Percentiles rank a stretch among this genome's conserved stretches.
These are phyloP conservation scores for Beauveria pseudobassiana DNA, from an alignment of 2,329 filamentous ascomycete genomes.

Conservation along the genomic window DNA sequence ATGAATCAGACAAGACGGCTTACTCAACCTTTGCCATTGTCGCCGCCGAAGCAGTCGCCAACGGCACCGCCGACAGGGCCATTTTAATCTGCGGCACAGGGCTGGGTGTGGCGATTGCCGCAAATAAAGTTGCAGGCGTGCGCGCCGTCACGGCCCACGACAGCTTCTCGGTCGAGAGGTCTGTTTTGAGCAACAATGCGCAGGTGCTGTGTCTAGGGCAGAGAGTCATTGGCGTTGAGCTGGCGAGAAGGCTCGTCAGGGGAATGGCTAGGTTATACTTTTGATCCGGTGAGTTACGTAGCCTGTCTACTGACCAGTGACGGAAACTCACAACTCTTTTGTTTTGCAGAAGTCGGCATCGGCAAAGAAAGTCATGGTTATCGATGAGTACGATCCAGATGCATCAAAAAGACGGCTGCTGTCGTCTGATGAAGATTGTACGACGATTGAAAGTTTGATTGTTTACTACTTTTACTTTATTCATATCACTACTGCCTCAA, in stretches of 20 bases:
- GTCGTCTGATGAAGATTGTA: background rate
- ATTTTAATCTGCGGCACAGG: slow-evolving; percentile 81
- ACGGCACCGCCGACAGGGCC: slow-evolving; percentile 64
- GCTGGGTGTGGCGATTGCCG: slow-evolving; percentile 78
- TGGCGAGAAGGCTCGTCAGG: slow-evolving; percentile 66
- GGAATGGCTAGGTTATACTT: slow-evolving; percentile 77
- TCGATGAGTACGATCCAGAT: background rate
- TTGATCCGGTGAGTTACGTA: slow-evolving; percentile 46
- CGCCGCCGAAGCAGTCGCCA: slow-evolving; percentile 55
- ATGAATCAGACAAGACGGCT: slow-evolving; percentile 63
- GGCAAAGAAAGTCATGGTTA: background rate
- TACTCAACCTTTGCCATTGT: slow-evolving; percentile 73
- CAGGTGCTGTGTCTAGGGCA: slow-evolving; percentile 84
- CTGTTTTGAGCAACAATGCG: slow-evolving; percentile 75
- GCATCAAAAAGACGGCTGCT: background rate
- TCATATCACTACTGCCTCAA: too few species aligned
- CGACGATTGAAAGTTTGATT: too few species aligned
- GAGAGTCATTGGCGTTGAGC: slow-evolving; percentile 71
- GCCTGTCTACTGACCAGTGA: background rate
- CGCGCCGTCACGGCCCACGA: slow-evolving; percentile 83
- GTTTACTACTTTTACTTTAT: too few species aligned
- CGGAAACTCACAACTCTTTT: background rate
- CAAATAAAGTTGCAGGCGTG: slow-evolving; percentile 80
- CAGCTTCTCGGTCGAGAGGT: slow-evolving; percentile 73
- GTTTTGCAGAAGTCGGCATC: background rate